Conservation (phyloP, 495 filamentous ascomycete genomes). For the Lophium mytilinum region DNA sequence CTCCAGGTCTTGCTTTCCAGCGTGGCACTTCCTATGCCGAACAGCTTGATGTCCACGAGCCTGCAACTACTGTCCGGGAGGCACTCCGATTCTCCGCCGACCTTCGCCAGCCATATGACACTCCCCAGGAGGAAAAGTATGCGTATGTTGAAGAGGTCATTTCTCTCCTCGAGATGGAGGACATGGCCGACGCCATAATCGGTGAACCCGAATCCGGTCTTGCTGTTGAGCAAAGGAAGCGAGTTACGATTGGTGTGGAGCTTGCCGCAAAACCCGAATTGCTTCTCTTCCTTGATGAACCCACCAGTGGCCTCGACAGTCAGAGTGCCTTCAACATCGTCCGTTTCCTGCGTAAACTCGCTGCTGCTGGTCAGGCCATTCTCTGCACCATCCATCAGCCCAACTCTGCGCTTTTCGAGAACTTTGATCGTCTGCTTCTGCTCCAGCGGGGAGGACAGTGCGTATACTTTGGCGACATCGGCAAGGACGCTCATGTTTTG, state of each 20-base stretch:
- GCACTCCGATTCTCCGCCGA: conserved; percentile 78
- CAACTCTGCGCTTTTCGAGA: conserved; percentile 75
- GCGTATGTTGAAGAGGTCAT: conserved; percentile 80
- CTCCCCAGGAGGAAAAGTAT: conserved; percentile 64
- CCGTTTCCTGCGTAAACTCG: conserved; percentile 76
- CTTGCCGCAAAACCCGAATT: conserved; percentile 79
- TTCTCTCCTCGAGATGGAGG: conserved; percentile 69
- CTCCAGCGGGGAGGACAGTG: conserved; percentile 56
- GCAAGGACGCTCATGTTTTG: conserved; percentile 44
- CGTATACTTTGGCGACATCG: conserved; percentile 64
- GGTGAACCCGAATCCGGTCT: conserved; percentile 69
- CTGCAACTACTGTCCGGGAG: conserved; percentile 71
- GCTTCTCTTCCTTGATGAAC: conserved; percentile 83
- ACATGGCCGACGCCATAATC: conserved; percentile 78
- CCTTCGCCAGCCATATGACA: conserved; percentile 66
- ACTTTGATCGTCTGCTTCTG: conserved; percentile 61
- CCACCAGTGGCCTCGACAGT: conserved; percentile 79
- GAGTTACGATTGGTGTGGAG: conserved; percentile 85
- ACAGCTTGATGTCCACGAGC: conserved; percentile 74
- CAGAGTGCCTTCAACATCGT: conserved; percentile 85
- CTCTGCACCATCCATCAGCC: conserved; percentile 92
- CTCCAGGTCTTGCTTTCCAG: conserved; percentile 64
- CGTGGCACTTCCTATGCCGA: conserved; percentile 74
- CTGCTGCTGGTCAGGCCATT: conserved; percentile 76
- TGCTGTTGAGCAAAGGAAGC: conserved; percentile 84